Percentiles rank a stretch among this genome's conserved stretches.
Conservation (phyloP, 441 rosid species). For the Bruguiera hainesii region DNA sequence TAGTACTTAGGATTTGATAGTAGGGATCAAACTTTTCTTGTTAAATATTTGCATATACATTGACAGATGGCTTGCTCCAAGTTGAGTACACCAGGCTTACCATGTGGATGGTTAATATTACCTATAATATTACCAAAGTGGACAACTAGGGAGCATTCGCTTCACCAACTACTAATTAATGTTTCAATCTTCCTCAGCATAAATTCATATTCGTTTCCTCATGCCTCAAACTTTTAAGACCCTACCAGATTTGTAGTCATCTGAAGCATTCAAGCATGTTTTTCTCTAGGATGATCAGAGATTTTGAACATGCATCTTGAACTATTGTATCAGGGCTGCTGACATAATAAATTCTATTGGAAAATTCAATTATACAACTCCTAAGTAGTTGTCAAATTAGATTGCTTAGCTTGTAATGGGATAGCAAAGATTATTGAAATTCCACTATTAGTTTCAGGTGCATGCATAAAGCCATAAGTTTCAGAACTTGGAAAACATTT, state of each 20-base stretch:
- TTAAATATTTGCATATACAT: constrained; percentile 8
- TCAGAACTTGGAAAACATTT: constrained; percentile 2
- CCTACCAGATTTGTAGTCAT: neutral
- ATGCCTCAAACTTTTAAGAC: neutral
- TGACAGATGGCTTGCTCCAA: neutral
- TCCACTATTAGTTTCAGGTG: neutral
- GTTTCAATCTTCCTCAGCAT: neutral
- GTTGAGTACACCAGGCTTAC: constrained; percentile 6
- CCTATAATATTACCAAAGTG: neutral
- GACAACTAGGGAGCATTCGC: neutral
- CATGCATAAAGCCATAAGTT: constrained; percentile 11
- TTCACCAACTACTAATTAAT: constrained; percentile 1
- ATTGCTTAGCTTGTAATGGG: neutral
- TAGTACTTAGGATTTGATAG: neutral
- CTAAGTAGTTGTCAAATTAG: neutral
- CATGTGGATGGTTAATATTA: neutral
- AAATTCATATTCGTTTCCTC: neutral
- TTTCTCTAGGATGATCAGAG: constrained; percentile 3
- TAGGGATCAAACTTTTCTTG: neutral
- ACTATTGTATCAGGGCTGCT: too few species aligned
- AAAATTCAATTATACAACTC: too few species aligned
- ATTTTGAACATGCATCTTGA: too few species aligned
- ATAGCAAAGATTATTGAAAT: neutral
- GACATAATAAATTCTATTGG: too few species aligned
- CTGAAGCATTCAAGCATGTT: neutral